Evolutionary conservation across 345 rosid genomes (phyloP), one percentile per base, ranked within the genome.

Genomic region (Melaleuca alternifolia): DNA sequence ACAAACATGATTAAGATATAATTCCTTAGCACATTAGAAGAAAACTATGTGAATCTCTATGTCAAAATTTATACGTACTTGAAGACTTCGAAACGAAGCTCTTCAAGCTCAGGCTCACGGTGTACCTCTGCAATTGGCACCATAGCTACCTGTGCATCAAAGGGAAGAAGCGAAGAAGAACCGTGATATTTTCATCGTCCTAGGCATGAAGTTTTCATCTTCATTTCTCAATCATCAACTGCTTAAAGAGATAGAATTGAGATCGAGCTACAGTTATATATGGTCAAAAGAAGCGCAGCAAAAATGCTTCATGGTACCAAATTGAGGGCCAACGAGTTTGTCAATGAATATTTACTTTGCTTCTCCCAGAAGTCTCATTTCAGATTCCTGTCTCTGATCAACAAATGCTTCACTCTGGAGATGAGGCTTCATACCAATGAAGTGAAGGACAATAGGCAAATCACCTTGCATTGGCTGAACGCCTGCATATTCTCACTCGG

Each of bases 121-220:
- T 13, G 7, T 71, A 5, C 23, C 79, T 71, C 81, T 13, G 1
- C 48, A 71, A 4, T 0, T 10, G 79, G 79, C 48, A 71, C 12
- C 14, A 37, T 5, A 0, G 48, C 18, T 37, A 10, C 79, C 18
- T 18, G 1, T 9, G 48, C 0, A 37, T 37, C 13, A 13, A 41
- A 14, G 81, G 24, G 48, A 33, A 5, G 48, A 48, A 71, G 48
- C 81, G 1, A 18, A 71, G 18, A 71, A 9, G 81, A 71, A 37
- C 14, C 48, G 0, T 37, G 48, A 71, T 37, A 24, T 71, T 37
- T 10, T 41, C 48, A 37, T 18, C 18, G 48, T 71, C 81, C 48
- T 71, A 18, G 81, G 48, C 81, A 18, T 37, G 81, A 44, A 71
- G 81, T 3, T 18, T 37, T 71, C 48, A 0, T 71, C 81, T 71